These are phyloP conservation scores for Serendipita vermifera DNA, from an alignment of 768 basidiomycete genomes.

Conservation along the genomic window DNA sequence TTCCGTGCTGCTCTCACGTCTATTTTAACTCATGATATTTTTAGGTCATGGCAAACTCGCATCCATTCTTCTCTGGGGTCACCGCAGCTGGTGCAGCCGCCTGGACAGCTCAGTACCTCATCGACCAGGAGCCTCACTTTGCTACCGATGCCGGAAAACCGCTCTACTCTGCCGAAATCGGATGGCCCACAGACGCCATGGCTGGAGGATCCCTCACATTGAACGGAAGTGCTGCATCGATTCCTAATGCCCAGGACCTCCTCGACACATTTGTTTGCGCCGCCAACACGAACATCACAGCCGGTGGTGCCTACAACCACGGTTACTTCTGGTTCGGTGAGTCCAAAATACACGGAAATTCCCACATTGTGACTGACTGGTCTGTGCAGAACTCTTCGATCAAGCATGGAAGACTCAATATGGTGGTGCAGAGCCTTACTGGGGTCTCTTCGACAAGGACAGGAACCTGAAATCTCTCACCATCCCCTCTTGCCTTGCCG, in stretches of 20 bases:
- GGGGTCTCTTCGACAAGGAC: conserved; percentile 55
- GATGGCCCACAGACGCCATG: conserved; percentile 46
- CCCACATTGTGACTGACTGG: background rate
- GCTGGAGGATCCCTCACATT: background rate
- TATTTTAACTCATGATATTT: background rate
- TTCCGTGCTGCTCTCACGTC: no score
- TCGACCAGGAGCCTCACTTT: background rate
- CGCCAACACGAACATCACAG: conserved; percentile 68
- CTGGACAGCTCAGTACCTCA: conserved; percentile 29
- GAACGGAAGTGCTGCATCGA: conserved; percentile 17
- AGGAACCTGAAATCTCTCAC: conserved; percentile 21
- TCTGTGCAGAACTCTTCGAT: conserved; percentile 40
- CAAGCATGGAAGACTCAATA: conserved; percentile 69
- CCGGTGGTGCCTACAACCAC: background rate
- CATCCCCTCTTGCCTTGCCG: background rate
- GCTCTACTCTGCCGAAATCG: conserved; percentile 58
- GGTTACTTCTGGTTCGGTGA: conserved; percentile 76
- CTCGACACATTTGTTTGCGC: conserved; percentile 78
- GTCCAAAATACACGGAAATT: no score
- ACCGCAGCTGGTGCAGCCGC: conserved; percentile 50
- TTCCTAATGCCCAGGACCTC: conserved; percentile 47
- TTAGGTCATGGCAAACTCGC: conserved; percentile 6
- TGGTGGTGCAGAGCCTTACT: conserved; percentile 32
- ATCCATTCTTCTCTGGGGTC: conserved; percentile 53
- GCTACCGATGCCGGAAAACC: conserved; percentile 2